Percentiles rank a stretch among this genome's conserved stretches.
phyloP scores from a whole-genome alignment of 2,329 filamentous ascomycete genomes.

The Bipolaris cookei region DNA sequence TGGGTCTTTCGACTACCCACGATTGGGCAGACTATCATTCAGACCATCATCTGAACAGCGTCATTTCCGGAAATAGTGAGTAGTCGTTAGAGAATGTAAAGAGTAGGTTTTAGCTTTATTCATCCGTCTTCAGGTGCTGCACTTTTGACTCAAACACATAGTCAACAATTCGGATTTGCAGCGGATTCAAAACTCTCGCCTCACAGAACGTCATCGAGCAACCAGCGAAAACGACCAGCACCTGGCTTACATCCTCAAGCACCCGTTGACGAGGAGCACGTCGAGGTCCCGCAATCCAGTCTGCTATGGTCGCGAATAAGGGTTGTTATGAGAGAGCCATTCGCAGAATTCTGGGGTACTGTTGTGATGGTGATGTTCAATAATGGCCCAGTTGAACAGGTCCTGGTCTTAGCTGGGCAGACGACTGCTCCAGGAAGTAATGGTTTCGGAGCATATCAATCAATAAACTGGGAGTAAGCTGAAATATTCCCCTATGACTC shows the following conservation, averaged over 20 bases:
- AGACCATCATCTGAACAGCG: conserved; percentile 13
- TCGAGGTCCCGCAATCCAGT: conserved; percentile 43
- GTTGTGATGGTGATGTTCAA: conserved; percentile 54
- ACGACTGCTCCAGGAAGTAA: conserved; percentile 51
- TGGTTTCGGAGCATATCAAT: conserved; percentile 53
- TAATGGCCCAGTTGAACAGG: conserved; percentile 54
- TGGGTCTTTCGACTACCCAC: conserved; percentile 24
- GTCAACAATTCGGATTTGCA: conserved; percentile 25
- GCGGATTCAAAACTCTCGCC: conserved; percentile 14
- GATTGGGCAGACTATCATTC: conserved; percentile 28
- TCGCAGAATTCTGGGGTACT: conserved; percentile 54
- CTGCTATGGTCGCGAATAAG: conserved; percentile 50
- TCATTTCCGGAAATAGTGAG: conserved; percentile 14
- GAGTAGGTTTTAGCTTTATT: background rate
- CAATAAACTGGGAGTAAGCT: conserved; percentile 51
- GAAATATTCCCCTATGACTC: background rate
- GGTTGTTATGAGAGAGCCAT: conserved; percentile 50
- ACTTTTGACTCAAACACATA: conserved; percentile 25
- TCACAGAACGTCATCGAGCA: conserved; percentile 31
- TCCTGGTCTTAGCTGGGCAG: conserved; percentile 48
- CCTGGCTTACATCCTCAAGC: conserved; percentile 51
- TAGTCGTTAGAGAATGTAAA: background rate
- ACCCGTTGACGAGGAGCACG: conserved; percentile 52
- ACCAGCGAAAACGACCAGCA: conserved; percentile 30
- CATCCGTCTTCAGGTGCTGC: conserved; percentile 7